Evolutionary conservation across 306 rosid genomes (phyloP), one percentile per base, ranked within the genome.

Genomic region (Quillaja saponaria): DNA sequence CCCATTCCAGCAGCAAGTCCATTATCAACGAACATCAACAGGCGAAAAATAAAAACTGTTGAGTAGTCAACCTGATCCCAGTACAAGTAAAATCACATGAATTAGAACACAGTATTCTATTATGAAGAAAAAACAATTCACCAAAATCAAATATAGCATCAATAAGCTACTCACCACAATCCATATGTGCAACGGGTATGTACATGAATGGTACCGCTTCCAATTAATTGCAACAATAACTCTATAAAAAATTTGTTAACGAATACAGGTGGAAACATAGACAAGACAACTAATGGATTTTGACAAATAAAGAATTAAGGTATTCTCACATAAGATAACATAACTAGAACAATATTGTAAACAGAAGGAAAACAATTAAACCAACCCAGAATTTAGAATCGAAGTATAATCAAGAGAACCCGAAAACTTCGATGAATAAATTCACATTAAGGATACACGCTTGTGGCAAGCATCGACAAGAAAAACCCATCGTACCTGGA

Each of bases 1-100:
- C 99, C 99, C 99, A 92, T 92, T 83, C 99, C 99, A 2, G 91
- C 80, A 25, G 97, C 90, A 64, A 92, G 82, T 21, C 99, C 99
- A 80, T 92, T 89, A 74, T 92, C 99, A 14, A 92, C 87, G 70
- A 89, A 92, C 99, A 92, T 92, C 87, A 92, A 61, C 52, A 89
- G 80, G 57, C 99, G 95, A 69, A 92, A 92, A 77, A 85, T 82
- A 75, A 92, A 92, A 72, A 92, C 99, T 33, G 83, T 42, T 48
- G 95, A 79, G 71, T 92, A 92, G 67, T 92, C 99, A 77, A 92
- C 99, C 99, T 92, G 80, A 53, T 62, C 28, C 58, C 73, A 33
- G n/a, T 13, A 16, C 2, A 33, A 13, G 49, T 19, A 37, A 57
- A 49, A 39, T 25, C 69, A 4, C 4, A 19, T 14, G 39, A 64